Conservation (phyloP, 2,329 filamentous ascomycete species). For the Pyricularia grisea region DNA sequence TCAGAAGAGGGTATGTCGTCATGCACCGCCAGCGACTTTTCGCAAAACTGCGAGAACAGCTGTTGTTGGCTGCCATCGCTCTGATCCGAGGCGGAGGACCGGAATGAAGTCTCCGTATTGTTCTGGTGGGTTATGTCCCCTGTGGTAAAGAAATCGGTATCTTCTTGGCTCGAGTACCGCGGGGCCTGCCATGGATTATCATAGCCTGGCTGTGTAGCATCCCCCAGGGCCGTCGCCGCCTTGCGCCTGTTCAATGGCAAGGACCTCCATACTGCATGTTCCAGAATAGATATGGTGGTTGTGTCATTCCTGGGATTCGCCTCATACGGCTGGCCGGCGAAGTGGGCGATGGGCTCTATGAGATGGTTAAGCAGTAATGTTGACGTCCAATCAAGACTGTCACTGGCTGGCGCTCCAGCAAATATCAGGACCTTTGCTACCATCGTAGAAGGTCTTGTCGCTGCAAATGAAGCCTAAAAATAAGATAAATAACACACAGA, state of each 20-base stretch:
- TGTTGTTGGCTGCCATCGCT: conserved; percentile 10
- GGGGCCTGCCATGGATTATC: not conserved
- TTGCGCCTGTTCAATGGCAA: conserved; percentile 37
- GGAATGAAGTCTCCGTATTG: conserved; percentile 15
- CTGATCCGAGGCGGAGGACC: not conserved
- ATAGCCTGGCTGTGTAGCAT: conserved; percentile 34
- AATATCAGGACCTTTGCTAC: conserved; percentile 22
- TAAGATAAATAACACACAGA: not conserved
- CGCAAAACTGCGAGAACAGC: conserved; percentile 58
- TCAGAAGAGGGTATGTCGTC: conserved; percentile 57
- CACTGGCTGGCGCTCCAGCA: conserved; percentile 48
- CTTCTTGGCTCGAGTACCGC: conserved; percentile 9
- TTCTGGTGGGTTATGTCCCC: conserved; percentile 19
- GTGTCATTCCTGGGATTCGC: conserved; percentile 5
- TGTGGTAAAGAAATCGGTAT: conserved; percentile 37
- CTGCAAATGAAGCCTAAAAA: not conserved
- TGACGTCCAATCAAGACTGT: conserved; percentile 44
- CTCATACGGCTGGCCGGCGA: conserved; percentile 19
- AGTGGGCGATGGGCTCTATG: conserved; percentile 26
- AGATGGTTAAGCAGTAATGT: conserved; percentile 38
- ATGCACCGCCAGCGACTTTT: conserved; percentile 67
- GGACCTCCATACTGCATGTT: conserved; percentile 41
- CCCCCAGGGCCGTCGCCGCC: conserved; percentile 26
- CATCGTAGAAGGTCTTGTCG: conserved; percentile 13
- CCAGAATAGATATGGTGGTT: conserved; percentile 10